Conservation (phyloP, 495 filamentous ascomycete genomes). For the Xylaria castorea region DNA sequence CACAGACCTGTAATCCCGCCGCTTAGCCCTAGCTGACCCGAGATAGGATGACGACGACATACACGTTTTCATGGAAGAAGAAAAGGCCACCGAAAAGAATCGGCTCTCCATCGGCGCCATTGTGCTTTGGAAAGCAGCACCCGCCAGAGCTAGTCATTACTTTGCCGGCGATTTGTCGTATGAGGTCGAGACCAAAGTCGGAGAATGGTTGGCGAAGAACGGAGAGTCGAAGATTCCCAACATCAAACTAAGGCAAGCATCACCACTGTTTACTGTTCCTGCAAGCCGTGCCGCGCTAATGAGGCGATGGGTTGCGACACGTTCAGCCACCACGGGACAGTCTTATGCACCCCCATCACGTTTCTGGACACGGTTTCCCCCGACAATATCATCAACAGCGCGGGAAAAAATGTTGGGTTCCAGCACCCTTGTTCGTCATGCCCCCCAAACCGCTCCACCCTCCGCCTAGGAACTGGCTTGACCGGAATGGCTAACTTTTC, state of each 20-base stretch:
- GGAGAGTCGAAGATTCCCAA: not conserved
- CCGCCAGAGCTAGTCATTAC: not conserved
- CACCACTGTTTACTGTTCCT: not conserved
- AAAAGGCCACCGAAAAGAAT: not conserved
- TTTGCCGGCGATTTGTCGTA: not conserved
- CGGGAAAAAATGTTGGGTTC: not conserved
- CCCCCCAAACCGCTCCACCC: not conserved
- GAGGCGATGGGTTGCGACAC: not conserved
- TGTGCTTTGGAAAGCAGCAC: not conserved
- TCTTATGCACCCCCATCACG: not conserved
- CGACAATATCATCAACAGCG: not conserved
- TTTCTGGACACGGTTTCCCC: not conserved
- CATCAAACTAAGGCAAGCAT: not conserved
- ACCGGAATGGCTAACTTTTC: not conserved
- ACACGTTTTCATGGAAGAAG: not conserved
- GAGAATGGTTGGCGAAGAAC: not conserved
- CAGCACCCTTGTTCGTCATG: not conserved
- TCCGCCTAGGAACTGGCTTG: not conserved
- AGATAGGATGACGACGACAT: slow-evolving; percentile 1
- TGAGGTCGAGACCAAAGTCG: not conserved
- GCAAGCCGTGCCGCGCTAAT: not conserved
- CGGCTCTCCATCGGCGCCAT: not conserved
- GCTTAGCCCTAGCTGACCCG: not conserved
- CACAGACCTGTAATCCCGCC: not conserved
- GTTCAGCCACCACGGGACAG: not conserved